Evolutionary conservation across 2,329 filamentous ascomycete species (phyloP).

Genomic region (Dothistroma pini): DNA sequence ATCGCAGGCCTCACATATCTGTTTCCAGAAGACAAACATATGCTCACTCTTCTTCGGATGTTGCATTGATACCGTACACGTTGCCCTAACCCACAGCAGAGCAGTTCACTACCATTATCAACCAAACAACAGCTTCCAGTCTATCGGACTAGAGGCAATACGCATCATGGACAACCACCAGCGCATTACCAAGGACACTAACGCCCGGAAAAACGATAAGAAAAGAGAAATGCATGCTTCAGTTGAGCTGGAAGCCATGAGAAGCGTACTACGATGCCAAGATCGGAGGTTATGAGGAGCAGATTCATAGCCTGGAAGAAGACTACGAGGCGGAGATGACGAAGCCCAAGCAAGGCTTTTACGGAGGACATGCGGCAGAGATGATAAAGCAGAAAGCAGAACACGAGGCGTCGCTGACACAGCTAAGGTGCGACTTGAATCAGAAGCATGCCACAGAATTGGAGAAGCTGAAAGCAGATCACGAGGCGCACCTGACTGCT

Average conservation of each 20-base stretch:
- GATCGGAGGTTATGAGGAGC: constrained; percentile 9
- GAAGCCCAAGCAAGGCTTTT: not conserved
- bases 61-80: too few relatives aligned
- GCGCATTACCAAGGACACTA: constrained; percentile 12
- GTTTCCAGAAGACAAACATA: too few relatives aligned
- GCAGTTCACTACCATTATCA: too few relatives aligned
- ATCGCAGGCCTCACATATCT: too few relatives aligned
- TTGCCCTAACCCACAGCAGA: too few relatives aligned
- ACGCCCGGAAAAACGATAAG: constrained; percentile 6
- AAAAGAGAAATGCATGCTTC: not conserved
- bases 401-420: not conserved
- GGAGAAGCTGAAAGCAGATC: too few relatives aligned
- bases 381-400: not conserved
- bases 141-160: too few relatives aligned
- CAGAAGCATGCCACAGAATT: too few relatives aligned
- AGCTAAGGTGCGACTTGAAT: too few relatives aligned
- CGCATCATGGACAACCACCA: not conserved
- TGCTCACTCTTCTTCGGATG: too few relatives aligned
- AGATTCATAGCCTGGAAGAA: constrained; percentile 4
- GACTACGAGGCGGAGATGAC: constrained; percentile 1
- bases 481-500: too few relatives aligned
- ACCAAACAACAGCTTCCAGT: too few relatives aligned
- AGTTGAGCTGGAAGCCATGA: constrained; percentile 3
- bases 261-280: constrained; percentile 7
- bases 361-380: not conserved